phyloP scores from a whole-genome alignment of 805 yeast genomes.

The Isabelozyma gotoi region DNA sequence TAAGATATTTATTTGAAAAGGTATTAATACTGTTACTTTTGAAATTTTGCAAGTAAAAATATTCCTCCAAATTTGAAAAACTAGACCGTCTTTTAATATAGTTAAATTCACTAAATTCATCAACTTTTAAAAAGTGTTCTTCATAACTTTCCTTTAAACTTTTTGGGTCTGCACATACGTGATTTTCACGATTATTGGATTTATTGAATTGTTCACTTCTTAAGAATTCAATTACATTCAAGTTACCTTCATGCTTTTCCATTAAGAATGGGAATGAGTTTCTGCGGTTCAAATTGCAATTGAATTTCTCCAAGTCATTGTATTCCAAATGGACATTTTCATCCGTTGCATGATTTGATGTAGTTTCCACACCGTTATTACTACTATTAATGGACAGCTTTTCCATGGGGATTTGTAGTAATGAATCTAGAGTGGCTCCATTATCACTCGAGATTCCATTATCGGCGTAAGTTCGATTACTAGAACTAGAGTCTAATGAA shows the following conservation, averaged over 20 bases:
- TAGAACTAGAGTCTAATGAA: too few relatives aligned
- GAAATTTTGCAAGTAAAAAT: conserved; percentile 1
- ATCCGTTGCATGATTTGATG: neutral
- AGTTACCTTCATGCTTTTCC: conserved; percentile 14
- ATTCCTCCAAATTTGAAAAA: conserved; percentile 4
- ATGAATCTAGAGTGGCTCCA: conserved; percentile 13
- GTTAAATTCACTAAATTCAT: conserved; percentile 14
- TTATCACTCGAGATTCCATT: neutral
- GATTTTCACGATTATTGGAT: neutral
- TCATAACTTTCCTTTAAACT: conserved; percentile 7
- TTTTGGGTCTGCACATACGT: neutral
- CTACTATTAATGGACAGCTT: conserved; percentile 1
- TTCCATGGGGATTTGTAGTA: conserved; percentile 14
- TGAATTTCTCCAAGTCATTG: conserved; percentile 10
- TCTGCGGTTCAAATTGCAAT: conserved; percentile 26
- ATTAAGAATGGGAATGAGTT: conserved; percentile 30
- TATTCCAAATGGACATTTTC: neutral
- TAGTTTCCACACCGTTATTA: neutral
- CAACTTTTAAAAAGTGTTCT: conserved; percentile 2
- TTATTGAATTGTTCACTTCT: conserved; percentile 6
- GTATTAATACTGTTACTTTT: conserved; percentile 12
- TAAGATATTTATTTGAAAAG: conserved; percentile 16
- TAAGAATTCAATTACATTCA: conserved; percentile 18
- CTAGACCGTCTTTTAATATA: conserved; percentile 1
- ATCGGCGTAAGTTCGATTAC: neutral